Base-by-base conservation (phyloP, 352 stramenopile species). In the Pythium insidiosum region DNA sequence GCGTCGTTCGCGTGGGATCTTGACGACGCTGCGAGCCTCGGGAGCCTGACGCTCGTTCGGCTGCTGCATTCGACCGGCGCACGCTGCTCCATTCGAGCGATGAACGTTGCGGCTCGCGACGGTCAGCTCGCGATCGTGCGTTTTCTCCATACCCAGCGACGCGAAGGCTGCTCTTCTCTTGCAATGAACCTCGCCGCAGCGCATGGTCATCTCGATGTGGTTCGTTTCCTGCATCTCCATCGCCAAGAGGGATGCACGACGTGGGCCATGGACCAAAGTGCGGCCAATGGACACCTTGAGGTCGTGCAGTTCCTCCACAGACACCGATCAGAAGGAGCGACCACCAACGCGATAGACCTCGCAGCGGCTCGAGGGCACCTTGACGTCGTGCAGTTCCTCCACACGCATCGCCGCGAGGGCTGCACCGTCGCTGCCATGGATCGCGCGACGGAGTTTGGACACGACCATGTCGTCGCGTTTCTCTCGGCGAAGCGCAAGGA, bases 401-500 rank as follows among this genome's bases (percentile, higher is more conserved):
- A 75, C 22, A 26, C 28, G 11, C 28, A 61, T 47, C 54, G 67
- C 1, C 33, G 28, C 1, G 56, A 70, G 43, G 52, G 52, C 7
- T 68, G 55, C 19, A 72, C 64, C 2, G 51, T 73, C 13, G 54
- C 56, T 16, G 68, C 64, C 1, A 56, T 79, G 23, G 63, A 74
- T 41, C 43, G 58, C 34, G 67, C 67, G 1, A 60, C 60, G 2
- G 61, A 72, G 31, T 61, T 66, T 30, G 67, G 67, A 15, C 56
- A 73, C 25, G 16, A 56, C 15, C 10, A 41, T 0, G 50, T 75
- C 7, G 56, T 75, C 1, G 38, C 51, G 26, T 65, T 71, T 20
- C 62, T 68, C 19, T 36, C 56, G 25, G 37, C 59, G 47, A 21
- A 43, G 11, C 35, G 60, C 26, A 44, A 15, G 5, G 49, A 67